Evolutionary conservation across 2,329 filamentous ascomycete species (phyloP), one percentile per base, ranked within the genome.

Genomic region (Penicillium sp.): DNA sequence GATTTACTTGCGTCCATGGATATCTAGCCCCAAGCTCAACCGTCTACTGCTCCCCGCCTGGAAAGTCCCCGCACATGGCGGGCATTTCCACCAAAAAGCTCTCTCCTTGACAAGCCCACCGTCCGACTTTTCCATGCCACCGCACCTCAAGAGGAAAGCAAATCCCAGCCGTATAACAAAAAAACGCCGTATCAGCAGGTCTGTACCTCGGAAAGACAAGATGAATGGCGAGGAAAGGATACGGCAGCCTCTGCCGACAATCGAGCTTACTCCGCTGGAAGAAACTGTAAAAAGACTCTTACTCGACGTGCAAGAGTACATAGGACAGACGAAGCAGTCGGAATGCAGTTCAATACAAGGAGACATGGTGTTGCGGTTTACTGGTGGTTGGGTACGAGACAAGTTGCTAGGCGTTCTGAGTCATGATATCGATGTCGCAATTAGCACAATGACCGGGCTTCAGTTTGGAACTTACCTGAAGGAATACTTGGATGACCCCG

Each of bases 221-320:
- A 58, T 58, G 56, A 35, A 21, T 18, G 20, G 20, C 18, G 47
- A 43, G 14, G 33, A 60, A 53, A 24, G 30, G 38, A 56, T 23
- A 38, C 54, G 42, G 21, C 58, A 58, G 21, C 23, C 61, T 35
- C 56, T 65, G n/a, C 69, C 69, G 14, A 65, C 57, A n/a, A 76
- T 88, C 30, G 69, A 77, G 43, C 83, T 97, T 60, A 91, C 83
- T 12, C 76, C 83, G 5, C 81, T 84, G 55, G 93, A 97, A 73
- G 75, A 80, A 42, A 87, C 86, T 61, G 80, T 97, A 40, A 86
- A 87, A 60, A 73, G 77, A n/a, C 81, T 97, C 12, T 81, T 97
- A 20, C 79, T 97, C 18, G 90, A 95, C 68, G 89, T 91, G n/a
- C 90, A 89, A 23, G 72, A 80, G 11, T 87, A 85, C 65, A 85